Percentiles rank a stretch among this genome's conserved stretches.
phyloP scores from a whole-genome alignment of 345 rosid species.

The Moringa oleifera region DNA sequence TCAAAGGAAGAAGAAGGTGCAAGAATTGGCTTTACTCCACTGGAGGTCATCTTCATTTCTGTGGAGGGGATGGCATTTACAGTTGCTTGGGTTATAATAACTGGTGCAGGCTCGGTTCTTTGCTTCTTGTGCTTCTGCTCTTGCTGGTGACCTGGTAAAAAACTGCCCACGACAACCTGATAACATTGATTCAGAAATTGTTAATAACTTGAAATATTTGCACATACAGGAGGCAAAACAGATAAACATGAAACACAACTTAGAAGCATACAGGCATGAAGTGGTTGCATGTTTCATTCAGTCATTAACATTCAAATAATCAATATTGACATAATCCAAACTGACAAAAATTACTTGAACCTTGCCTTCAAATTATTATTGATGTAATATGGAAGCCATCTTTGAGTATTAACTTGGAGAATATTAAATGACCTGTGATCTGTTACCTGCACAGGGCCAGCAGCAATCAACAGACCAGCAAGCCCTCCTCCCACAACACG shows the following conservation, averaged over 20 bases:
- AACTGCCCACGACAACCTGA: conserved; percentile 81
- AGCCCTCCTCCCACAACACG: conserved; percentile 93
- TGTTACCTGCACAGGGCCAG: conserved; percentile 89
- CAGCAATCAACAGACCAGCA: conserved; percentile 83
- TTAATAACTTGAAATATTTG: neutral
- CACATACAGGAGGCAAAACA: neutral
- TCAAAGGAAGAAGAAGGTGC: conserved; percentile 13
- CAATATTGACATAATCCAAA: too few species aligned
- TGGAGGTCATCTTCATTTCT: conserved; percentile 24
- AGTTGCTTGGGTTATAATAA: conserved; percentile 19
- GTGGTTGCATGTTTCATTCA: too few species aligned
- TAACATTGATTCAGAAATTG: conserved; percentile 4
- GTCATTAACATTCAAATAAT: too few species aligned
- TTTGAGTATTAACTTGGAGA: neutral
- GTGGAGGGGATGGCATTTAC: conserved; percentile 23
- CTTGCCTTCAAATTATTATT: too few species aligned
- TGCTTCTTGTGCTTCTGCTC: conserved; percentile 68
- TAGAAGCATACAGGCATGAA: too few species aligned
- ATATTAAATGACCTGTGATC: neutral
- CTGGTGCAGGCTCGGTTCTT: conserved; percentile 24
- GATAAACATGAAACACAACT: too few species aligned
- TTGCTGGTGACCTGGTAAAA: conserved; percentile 64
- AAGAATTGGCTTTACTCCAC: conserved; percentile 32
- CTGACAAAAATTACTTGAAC: too few species aligned
- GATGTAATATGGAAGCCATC: neutral